Conservation (phyloP, 345 rosid species). For the Brassica rapa region DNA sequence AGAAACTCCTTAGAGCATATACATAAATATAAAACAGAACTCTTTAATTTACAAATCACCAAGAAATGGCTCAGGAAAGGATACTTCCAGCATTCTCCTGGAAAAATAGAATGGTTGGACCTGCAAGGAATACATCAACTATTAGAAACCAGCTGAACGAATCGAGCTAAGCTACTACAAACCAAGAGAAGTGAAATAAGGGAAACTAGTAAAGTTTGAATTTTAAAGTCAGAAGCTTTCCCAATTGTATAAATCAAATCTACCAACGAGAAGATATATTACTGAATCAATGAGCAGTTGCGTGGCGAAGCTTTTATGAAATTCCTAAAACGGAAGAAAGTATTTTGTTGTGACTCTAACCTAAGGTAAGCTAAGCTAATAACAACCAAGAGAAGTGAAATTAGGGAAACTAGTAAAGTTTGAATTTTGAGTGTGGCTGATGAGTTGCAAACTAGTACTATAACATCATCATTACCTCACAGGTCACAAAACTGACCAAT, state of each 20-base stretch:
- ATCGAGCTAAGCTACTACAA: conserved; percentile 15
- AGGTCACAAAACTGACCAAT: no score
- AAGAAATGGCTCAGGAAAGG: conserved; percentile 41
- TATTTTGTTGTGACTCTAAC: no score
- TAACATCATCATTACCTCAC: no score
- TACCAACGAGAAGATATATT: not conserved
- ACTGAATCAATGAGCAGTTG: not conserved
- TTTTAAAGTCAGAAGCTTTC: not conserved
- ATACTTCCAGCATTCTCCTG: conserved; percentile 99
- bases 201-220: no score
- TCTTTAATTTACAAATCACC: not conserved
- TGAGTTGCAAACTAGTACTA: no score
- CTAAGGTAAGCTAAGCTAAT: no score
- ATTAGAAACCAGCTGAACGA: not conserved
- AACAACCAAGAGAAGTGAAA: no score
- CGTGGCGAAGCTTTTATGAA: no score
- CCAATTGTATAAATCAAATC: conserved; percentile 37
- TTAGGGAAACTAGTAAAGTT: no score
- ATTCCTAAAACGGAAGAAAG: no score
- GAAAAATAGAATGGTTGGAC: conserved; percentile 94
- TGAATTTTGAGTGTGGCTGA: no score
- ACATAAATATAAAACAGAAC: not conserved
- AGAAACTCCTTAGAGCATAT: conserved; percentile 13
- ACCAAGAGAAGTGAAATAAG: not conserved
- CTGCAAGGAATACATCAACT: conserved; percentile 53